phyloP scores from a whole-genome alignment of 257 asterid genomes.

The Solanum dulcamara region DNA sequence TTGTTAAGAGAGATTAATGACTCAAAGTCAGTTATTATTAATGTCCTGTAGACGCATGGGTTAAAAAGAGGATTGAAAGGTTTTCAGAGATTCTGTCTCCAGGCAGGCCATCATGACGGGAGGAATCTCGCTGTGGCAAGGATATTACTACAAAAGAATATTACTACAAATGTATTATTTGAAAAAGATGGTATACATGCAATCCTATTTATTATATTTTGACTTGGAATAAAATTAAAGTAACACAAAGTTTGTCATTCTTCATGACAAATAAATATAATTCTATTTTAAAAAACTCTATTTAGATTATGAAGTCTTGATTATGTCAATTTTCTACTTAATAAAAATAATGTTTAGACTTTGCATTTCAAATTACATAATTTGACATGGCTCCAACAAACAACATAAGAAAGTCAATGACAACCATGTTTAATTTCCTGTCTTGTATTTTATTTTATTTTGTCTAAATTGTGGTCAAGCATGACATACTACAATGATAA shows the following conservation, averaged over 20 bases:
- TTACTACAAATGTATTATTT: neutral
- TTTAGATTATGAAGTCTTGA: neutral
- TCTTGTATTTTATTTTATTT: neutral
- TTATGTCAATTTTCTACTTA: neutral
- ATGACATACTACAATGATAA: neutral
- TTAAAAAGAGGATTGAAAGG: no score
- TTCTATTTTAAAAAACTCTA: neutral
- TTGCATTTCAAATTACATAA: neutral
- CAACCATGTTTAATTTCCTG: neutral
- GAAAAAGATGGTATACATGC: neutral
- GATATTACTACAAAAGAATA: no score
- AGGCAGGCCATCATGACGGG: no score
- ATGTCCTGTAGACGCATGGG: no score
- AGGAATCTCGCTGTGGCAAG: no score
- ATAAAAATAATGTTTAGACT: neutral
- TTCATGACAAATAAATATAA: neutral
- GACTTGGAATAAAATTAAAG: neutral
- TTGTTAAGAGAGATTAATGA: no score
- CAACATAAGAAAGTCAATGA: neutral
- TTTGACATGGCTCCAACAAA: neutral
- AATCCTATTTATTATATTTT: neutral
- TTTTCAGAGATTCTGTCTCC: no score
- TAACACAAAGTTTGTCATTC: neutral
- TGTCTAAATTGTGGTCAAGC: neutral
- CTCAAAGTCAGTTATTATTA: no score